Percentiles rank a stretch among this genome's conserved stretches.
phyloP scores from a whole-genome alignment of 2,329 filamentous ascomycete species.

The Metarhizium sp. region DNA sequence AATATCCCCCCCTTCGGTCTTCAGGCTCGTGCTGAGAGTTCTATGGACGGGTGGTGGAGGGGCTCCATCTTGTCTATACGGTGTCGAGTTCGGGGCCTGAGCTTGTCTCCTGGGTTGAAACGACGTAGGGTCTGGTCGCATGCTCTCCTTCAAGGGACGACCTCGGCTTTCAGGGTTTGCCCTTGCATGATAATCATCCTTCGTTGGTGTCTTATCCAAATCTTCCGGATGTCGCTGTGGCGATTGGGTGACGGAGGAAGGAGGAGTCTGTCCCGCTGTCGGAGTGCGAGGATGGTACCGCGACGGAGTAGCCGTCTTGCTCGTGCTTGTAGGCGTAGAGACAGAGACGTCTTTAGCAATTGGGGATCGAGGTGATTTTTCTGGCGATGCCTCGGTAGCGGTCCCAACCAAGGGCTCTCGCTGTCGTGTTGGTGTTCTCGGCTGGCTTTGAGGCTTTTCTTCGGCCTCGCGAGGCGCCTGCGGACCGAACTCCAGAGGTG shows the following conservation, averaged over 20 bases:
- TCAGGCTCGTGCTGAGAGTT: slow-evolving; percentile 28
- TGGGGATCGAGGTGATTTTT: slow-evolving; percentile 14
- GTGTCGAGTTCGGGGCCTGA: slow-evolving; percentile 18
- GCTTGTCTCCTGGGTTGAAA: slow-evolving; percentile 17
- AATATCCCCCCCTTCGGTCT: slow-evolving; percentile 5
- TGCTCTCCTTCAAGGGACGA: slow-evolving; percentile 24
- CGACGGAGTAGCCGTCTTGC: slow-evolving; percentile 13
- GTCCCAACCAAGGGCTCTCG: slow-evolving; percentile 15
- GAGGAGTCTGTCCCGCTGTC: background rate
- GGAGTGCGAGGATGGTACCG: slow-evolving; percentile 16
- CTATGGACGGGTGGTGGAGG: slow-evolving; percentile 47
- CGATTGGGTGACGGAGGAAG: background rate
- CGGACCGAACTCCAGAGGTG: slow-evolving; percentile 26
- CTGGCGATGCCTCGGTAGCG: slow-evolving; percentile 12
- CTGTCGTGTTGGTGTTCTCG: slow-evolving; percentile 18
- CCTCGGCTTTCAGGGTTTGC: slow-evolving; percentile 13
- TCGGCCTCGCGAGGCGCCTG: slow-evolving; percentile 23
- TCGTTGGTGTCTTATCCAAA: slow-evolving; percentile 7
- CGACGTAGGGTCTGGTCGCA: slow-evolving; percentile 27
- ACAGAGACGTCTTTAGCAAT: slow-evolving; percentile 9
- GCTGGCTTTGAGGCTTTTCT: slow-evolving; percentile 14
- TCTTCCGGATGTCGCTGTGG: background rate
- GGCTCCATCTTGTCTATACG: slow-evolving; percentile 43
- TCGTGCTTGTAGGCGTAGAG: slow-evolving; percentile 11
- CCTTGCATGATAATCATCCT: slow-evolving; percentile 17